These are phyloP conservation scores for Backusella luteola DNA, from an alignment of 192 early-diverging fungal genomes.

Conservation along the genomic window DNA sequence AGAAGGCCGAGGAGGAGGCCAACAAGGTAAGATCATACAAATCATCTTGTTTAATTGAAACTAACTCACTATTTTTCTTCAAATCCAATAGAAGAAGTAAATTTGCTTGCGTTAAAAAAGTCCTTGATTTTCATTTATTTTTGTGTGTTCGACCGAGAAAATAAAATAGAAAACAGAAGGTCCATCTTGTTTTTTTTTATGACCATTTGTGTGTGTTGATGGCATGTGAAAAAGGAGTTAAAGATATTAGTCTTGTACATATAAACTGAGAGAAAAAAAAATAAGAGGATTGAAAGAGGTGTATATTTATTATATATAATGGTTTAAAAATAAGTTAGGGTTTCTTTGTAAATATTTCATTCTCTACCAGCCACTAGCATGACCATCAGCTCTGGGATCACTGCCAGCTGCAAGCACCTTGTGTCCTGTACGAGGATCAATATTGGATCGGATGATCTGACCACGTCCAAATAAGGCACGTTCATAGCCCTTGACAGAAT, in stretches of 20 bases:
- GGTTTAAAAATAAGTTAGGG: neutral
- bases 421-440: conserved; percentile 40
- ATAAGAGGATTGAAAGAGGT: neutral
- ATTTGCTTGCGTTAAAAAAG: neutral
- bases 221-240: too few relatives aligned
- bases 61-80: neutral
- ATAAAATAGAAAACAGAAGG: neutral
- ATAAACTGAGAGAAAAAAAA: too few relatives aligned
- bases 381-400: conserved; percentile 62
- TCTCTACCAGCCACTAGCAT: conserved; percentile 48
- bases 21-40: conserved; percentile 57
- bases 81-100: conserved; percentile 14
- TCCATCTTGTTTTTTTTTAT: neutral
- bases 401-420: conserved; percentile 51
- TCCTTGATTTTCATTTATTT: neutral
- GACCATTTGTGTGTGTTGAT: neutral
- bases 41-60: too few relatives aligned
- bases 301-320: neutral
- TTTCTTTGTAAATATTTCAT: neutral
- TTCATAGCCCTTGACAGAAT: conserved; percentile 40
- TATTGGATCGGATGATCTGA: conserved; percentile 59
- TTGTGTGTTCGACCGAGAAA: neutral
- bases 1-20: conserved; percentile 79
- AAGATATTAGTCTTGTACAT: too few relatives aligned
- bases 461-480: conserved; percentile 70